phyloP scores from a whole-genome alignment of 768 basidiomycete genomes.

The Phanerochaete carnosa region DNA sequence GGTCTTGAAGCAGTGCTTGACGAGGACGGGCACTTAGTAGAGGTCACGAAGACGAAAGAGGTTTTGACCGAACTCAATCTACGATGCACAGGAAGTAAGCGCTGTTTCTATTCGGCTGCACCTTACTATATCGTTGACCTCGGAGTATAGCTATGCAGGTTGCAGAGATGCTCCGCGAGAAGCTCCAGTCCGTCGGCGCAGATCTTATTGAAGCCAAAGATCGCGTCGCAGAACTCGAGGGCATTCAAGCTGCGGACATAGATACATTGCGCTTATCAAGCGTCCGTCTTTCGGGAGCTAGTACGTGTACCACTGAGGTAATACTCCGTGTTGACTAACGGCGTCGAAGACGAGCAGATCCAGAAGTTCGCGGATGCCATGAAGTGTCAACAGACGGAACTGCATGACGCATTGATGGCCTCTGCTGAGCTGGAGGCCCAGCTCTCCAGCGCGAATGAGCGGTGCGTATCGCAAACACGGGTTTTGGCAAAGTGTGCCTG shows the following conservation, averaged over 20 bases:
- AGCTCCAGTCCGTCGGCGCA: constrained; percentile 37
- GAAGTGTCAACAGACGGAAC: constrained; percentile 16
- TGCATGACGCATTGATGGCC: constrained; percentile 16
- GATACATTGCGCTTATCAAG: constrained; percentile 5
- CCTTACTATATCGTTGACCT: not conserved
- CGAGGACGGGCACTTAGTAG: constrained; percentile 15
- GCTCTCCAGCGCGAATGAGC: constrained; percentile 6
- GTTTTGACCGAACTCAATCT: constrained; percentile 18
- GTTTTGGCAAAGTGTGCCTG: too few species aligned
- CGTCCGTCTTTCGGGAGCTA: constrained; percentile 6
- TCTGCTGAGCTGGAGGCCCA: constrained; percentile 18
- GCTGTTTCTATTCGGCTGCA: not conserved
- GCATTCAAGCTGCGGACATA: constrained; percentile 19
- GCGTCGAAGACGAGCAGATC: constrained; percentile 13
- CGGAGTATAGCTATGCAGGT: constrained; percentile 41
- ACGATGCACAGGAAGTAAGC: constrained; percentile 21
- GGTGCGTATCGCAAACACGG: constrained; percentile 7
- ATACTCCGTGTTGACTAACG: not conserved
- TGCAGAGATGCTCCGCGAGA: constrained; percentile 45
- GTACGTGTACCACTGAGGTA: not conserved
- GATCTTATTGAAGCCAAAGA: constrained; percentile 41
- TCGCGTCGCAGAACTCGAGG: constrained; percentile 37
- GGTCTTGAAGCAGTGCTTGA: constrained; percentile 20
- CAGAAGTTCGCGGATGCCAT: constrained; percentile 7
- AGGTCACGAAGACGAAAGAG: constrained; percentile 8